These are phyloP conservation scores for Phaeosphaeria sp. DNA, from an alignment of 2,329 filamentous ascomycete species.

Conservation along the genomic window DNA sequence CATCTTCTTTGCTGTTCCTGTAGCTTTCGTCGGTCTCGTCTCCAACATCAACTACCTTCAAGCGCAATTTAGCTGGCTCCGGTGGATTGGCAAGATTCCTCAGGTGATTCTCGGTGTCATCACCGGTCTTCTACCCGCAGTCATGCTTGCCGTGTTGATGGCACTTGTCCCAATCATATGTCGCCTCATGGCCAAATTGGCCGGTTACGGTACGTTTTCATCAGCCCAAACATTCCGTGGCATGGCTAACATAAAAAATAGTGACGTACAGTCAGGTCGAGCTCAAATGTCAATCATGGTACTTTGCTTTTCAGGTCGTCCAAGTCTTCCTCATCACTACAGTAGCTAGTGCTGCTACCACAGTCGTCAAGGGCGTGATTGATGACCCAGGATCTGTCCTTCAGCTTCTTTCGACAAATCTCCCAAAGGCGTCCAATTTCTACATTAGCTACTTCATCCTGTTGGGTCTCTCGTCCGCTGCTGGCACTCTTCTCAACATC, in stretches of 20 bases:
- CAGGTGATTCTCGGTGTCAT: slow-evolving; percentile 51
- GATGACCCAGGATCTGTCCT: slow-evolving; percentile 67
- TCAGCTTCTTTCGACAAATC: slow-evolving; percentile 70
- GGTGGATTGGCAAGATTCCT: slow-evolving; percentile 53
- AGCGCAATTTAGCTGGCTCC: slow-evolving; percentile 45
- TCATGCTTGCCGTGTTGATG: slow-evolving; percentile 54
- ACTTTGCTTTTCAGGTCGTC: slow-evolving; percentile 92
- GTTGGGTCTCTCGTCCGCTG: slow-evolving; percentile 65
- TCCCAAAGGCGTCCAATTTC: slow-evolving; percentile 90
- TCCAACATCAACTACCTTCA: slow-evolving; percentile 55
- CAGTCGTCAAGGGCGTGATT: slow-evolving; percentile 61
- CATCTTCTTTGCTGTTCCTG: slow-evolving; percentile 56
- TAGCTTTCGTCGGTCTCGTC: slow-evolving; percentile 52
- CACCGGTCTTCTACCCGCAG: slow-evolving; percentile 53
- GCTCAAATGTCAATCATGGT: slow-evolving; percentile 87
- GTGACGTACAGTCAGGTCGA: slow-evolving; percentile 54
- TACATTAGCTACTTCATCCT: slow-evolving; percentile 95
- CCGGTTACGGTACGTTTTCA: slow-evolving; percentile 35
- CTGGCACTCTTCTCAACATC: slow-evolving; percentile 71
- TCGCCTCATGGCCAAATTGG: slow-evolving; percentile 45
- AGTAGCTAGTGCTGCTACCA: slow-evolving; percentile 77
- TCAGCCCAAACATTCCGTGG: neutral
- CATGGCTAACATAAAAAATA: slow-evolving; percentile 3
- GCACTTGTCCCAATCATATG: slow-evolving; percentile 53
- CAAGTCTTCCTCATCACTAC: slow-evolving; percentile 93